These are phyloP conservation scores for Tritrichomonas musculus DNA, from an alignment of 208 protist genomes.

Conservation along the genomic window DNA sequence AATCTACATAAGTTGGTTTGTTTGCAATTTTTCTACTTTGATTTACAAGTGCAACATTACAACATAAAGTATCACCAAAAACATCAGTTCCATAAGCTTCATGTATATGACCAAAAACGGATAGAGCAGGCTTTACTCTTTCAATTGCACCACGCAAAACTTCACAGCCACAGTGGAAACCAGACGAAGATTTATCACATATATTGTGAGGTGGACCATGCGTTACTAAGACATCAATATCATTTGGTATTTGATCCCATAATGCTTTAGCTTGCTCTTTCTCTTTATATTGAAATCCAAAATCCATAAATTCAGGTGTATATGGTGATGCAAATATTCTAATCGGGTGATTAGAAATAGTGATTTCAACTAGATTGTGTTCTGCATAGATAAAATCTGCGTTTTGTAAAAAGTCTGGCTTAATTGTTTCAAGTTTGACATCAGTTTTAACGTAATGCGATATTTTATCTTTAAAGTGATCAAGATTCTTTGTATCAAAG, in stretches of 20 bases:
- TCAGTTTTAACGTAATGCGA: background rate
- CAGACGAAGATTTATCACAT: background rate
- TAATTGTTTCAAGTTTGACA: background rate
- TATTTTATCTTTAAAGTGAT: background rate
- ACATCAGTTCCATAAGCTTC: background rate
- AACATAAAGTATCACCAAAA: background rate
- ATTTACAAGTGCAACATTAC: constrained; percentile 16
- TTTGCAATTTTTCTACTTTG: background rate
- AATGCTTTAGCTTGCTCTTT: background rate
- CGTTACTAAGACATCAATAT: background rate
- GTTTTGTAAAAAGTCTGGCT: background rate
- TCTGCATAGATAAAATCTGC: background rate
- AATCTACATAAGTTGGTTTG: background rate
- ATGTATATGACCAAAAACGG: constrained; percentile 35
- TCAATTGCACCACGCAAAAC: background rate
- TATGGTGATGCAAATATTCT: constrained; percentile 32
- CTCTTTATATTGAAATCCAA: background rate
- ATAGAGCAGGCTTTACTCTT: background rate
- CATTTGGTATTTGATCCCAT: background rate
- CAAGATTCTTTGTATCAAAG: background rate
- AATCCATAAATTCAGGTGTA: background rate
- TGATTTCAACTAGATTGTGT: background rate
- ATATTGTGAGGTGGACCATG: constrained; percentile 10
- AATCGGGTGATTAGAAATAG: too few species aligned
- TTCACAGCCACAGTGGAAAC: background rate